These are phyloP conservation scores for Boletus sp. DNA, from an alignment of 1,284 basidiomycete species.

Conservation along the genomic window DNA sequence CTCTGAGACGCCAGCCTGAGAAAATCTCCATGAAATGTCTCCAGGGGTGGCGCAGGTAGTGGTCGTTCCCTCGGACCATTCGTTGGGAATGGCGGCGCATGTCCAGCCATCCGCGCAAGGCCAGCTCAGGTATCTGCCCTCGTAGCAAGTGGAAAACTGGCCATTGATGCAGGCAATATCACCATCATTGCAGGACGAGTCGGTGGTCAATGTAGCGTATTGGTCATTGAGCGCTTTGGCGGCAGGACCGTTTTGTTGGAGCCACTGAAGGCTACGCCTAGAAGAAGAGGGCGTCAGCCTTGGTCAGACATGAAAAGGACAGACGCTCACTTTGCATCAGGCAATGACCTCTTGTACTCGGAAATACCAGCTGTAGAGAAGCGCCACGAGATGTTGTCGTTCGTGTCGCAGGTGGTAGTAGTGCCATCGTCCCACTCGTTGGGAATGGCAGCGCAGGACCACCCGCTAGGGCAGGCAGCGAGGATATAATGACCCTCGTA, in stretches of 20 bases:
- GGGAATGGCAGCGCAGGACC: conserved; percentile 20
- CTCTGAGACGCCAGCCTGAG: conserved; percentile 21
- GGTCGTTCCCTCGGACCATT: conserved; percentile 13
- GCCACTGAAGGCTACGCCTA: conserved; percentile 12
- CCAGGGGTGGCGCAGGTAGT: conserved; percentile 17
- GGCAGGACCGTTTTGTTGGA: conserved; percentile 27
- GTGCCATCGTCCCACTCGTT: conserved; percentile 23
- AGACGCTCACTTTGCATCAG: neutral
- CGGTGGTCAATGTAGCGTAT: conserved; percentile 18
- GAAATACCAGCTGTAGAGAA: conserved; percentile 14
- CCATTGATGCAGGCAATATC: conserved; percentile 28
- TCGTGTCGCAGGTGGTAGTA: conserved; percentile 17
- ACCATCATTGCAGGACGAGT: conserved; percentile 23
- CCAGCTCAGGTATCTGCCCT: conserved; percentile 10
- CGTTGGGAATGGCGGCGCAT: conserved; percentile 23
- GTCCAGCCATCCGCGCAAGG: conserved; percentile 11
- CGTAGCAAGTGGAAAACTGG: conserved; percentile 23
- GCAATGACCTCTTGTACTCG: conserved; percentile 11
- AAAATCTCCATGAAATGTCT: conserved; percentile 17
- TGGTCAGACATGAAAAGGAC: neutral
- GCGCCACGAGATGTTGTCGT: conserved; percentile 7
- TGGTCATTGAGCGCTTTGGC: conserved; percentile 28
- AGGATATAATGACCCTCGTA: conserved; percentile 13
- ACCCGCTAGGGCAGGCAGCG: conserved; percentile 9
- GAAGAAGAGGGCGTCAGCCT: neutral